phyloP scores from a whole-genome alignment of 768 basidiomycete genomes.

The Boletus rubropictus region DNA sequence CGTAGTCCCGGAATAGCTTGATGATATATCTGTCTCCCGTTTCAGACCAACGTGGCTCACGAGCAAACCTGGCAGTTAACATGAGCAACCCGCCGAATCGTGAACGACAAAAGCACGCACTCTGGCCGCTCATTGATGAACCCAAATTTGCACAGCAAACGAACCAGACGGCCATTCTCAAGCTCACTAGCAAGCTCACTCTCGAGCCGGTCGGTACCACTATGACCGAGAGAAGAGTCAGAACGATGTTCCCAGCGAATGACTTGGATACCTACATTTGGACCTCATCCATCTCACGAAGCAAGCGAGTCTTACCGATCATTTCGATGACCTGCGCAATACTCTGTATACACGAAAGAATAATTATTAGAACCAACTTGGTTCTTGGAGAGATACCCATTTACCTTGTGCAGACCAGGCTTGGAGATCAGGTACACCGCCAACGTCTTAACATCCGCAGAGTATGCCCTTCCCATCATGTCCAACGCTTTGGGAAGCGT shows the following conservation, averaged over 20 bases:
- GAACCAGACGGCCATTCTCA: conserved; percentile 88
- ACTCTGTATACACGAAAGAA: conserved; percentile 36
- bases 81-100: background rate
- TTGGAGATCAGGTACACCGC: conserved; percentile 75
- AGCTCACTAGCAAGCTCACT: conserved; percentile 80
- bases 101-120: conserved; percentile 43
- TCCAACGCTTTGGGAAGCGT: conserved; percentile 71
- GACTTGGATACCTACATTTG: conserved; percentile 49
- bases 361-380: background rate
- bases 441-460: conserved; percentile 75
- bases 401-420: conserved; percentile 57
- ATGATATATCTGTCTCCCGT: conserved; percentile 97
- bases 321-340: conserved; percentile 80
- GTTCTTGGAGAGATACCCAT: conserved; percentile 1
- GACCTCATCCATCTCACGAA: conserved; percentile 79
- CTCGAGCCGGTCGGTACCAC: conserved; percentile 78
- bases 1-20: conserved; percentile 96
- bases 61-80: conserved; percentile 71
- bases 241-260: background rate
- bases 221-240: conserved; percentile 27
- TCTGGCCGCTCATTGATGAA: conserved; percentile 99
- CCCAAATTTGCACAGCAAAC: conserved; percentile 88
- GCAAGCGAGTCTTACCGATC: conserved; percentile 59
- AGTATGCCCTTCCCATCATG: conserved; percentile 64
- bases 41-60: conserved; percentile 95